Evolutionary conservation across 2,329 filamentous ascomycete genomes (phyloP), one percentile per base, ranked within the genome.

Genomic region (Pseudopyrenochaeta lycopersici): DNA sequence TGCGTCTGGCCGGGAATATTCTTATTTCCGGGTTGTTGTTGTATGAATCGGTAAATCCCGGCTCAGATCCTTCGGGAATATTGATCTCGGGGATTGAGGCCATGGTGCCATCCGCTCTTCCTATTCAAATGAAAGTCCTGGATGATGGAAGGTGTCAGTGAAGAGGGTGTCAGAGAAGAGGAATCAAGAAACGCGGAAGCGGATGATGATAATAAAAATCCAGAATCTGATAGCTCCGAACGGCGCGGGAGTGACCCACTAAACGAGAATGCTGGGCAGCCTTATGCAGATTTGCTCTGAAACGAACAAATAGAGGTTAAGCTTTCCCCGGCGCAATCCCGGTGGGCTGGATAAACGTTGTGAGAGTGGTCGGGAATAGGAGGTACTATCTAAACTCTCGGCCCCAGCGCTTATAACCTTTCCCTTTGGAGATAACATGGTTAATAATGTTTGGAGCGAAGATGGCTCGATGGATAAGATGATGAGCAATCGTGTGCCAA

Each of bases 51-150:
- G 51, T 52, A 7, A 52, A 49, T 35, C 55, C 56, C 20, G 53
- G 51, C n/a, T 66, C 53, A 40, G 64, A 66, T 36, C 49, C 39
- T 9, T 39, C 51, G 2, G 67, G 73, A 15, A 77, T 62, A 29
- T 75, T 67, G 44, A 76, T 66, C 46, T 77, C 74, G 42, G 74
- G 67, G 51, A 67, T 69, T 10, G 46, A 40, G 21, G 74, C 68
- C 77, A 79, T 80, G 41, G 7, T 54, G 38, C 46, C 53, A 58
- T 56, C 15, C 18, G 43, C 7, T 35, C 43, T 20, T 49, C 11
- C 17, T 45, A 17, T 39, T 23, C n/a, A 11, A n/a, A 12, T 23
- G 18, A 39, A 39, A 14, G n/a, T 35, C 35, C 50, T 31, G 14
- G 27, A 31, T 17, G n/a, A 35, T 43, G 14, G 47, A 54, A 43